Evolutionary conservation across 371 early-diverging fungal species (phyloP).

Genomic region (Dichotomocladium elegans): DNA sequence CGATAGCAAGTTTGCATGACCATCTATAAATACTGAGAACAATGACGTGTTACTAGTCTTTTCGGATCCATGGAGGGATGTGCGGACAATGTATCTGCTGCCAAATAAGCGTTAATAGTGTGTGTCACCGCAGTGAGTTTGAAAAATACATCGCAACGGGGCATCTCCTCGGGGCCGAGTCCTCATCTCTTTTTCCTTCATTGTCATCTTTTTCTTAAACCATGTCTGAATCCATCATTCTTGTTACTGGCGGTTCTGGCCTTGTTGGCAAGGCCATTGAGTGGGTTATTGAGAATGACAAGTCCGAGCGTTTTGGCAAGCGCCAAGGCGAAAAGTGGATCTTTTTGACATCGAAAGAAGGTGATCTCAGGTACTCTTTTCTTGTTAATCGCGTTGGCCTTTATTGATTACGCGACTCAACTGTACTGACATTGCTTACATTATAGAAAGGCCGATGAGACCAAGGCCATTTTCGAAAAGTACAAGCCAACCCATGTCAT

Average conservation of each 20-base stretch:
- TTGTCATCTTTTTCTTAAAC: not conserved
- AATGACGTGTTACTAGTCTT: not conserved
- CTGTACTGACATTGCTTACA: not conserved
- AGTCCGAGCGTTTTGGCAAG: slow-evolving; percentile 56
- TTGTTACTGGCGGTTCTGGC: slow-evolving; percentile 79
- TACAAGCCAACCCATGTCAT: slow-evolving; percentile 80
- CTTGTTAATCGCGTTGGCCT: too few relatives aligned
- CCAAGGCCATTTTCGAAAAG: slow-evolving; percentile 71
- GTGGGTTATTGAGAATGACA: slow-evolving; percentile 65
- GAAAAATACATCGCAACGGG: not conserved
- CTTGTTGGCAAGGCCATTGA: slow-evolving; percentile 81
- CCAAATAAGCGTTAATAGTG: not conserved
- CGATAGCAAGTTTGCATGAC: too few relatives aligned
- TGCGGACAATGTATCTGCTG: not conserved
- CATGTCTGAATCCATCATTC: slow-evolving; percentile 42
- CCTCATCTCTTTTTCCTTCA: not conserved
- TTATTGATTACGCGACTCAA: too few relatives aligned
- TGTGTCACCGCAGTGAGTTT: not conserved
- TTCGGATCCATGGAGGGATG: not conserved
- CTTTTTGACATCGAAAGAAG: slow-evolving; percentile 76
- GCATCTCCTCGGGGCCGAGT: not conserved
- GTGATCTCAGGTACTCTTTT: slow-evolving; percentile 67
- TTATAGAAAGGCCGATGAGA: slow-evolving; percentile 56
- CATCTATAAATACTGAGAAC: not conserved
- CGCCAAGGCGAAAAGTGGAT: slow-evolving; percentile 73